Evolutionary conservation across 2,329 filamentous ascomycete genomes (phyloP), one percentile per base, ranked within the genome.

Genomic region (Paramyrothecium roridum): DNA sequence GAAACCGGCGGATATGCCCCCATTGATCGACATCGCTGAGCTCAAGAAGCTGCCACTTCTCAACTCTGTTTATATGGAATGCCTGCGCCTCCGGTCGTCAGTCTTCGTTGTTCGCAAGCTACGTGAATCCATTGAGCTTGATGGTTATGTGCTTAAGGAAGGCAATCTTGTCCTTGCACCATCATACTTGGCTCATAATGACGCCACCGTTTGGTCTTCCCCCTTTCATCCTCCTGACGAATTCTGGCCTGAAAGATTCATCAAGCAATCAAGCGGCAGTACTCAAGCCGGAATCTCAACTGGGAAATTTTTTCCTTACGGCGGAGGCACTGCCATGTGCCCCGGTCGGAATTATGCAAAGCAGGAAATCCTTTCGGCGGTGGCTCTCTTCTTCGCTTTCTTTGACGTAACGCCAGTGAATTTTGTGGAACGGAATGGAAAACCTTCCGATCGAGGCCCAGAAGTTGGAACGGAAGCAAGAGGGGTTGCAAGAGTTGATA

Each of bases 331-430:
- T 17, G 62, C 60, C 3, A 66, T 66, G 59, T 66, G 64, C n/a
- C 63, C 64, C 1, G 64, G 64, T 1, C 56, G 63, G 3, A 59
- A 65, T 20, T 66, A 64, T 26, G 64, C 64, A 8, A 66, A 65
- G 54, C 63, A 63, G 48, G 64, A 66, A 56, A 65, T 66, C 10
- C 40, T 65, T 11, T 59, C 58, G 12, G 57, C 61, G 26, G 59
- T 60, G 2, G 60, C 57, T 13, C n/a, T 66, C n/a, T 56, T 57
- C 53, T 56, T 62, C 37, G 50, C 58, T 6, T 52, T 56, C 1
- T 65, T 65, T 21, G 54, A 66, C 12, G 52, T 65, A 3, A 51
- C 62, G 45, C 58, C 60, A 1, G 12, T 63, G 12, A 33, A 48
- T 21, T 63, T 61, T 40, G 53, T 62, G 2, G 51, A 59, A 13